A percentile compares a stretch with the other conserved stretches of the same genome.
Evolutionary conservation across 2,329 filamentous ascomycete genomes (phyloP).

Genomic region (Diatrype stigma): DNA sequence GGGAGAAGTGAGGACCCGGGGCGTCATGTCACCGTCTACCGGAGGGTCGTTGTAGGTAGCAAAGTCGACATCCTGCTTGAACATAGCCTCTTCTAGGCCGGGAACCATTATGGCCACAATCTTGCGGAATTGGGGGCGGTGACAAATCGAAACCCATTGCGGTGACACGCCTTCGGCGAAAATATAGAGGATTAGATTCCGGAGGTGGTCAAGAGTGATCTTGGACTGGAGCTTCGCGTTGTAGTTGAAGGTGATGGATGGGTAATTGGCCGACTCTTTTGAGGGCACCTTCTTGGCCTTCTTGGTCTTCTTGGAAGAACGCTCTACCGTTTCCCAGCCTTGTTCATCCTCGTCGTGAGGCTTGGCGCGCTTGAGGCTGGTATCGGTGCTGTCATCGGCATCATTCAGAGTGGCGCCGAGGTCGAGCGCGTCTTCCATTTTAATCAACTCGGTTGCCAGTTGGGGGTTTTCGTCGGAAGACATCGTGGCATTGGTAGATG

Average conservation of each 20-base stretch:
- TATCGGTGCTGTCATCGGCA: constrained; percentile 9
- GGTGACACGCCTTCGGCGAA: constrained; percentile 62
- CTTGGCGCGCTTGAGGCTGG: constrained; percentile 46
- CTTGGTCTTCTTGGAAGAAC: constrained; percentile 41
- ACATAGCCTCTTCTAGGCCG: constrained; percentile 86
- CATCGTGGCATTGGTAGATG: neutral
- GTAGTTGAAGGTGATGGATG: constrained; percentile 53
- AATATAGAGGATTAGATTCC: constrained; percentile 62
- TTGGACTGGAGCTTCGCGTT: constrained; percentile 56
- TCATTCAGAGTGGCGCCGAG: neutral
- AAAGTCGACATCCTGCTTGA: constrained; percentile 58
- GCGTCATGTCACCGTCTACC: constrained; percentile 25
- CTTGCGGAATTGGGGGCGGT: constrained; percentile 65
- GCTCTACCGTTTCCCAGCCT: constrained; percentile 54
- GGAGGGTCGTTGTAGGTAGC: constrained; percentile 38
- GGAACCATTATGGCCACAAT: constrained; percentile 90
- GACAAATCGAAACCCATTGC: constrained; percentile 60
- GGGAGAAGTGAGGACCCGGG: constrained; percentile 40
- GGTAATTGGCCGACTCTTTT: constrained; percentile 53
- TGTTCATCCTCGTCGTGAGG: constrained; percentile 40
- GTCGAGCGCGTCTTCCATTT: neutral
- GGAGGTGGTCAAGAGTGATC: constrained; percentile 59
- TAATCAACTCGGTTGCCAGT: neutral
- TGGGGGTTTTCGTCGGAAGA: neutral
- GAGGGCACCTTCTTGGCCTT: constrained; percentile 59